These are phyloP conservation scores for Iris pallida DNA, from an alignment of 116 monocot species.

Conservation along the genomic window DNA sequence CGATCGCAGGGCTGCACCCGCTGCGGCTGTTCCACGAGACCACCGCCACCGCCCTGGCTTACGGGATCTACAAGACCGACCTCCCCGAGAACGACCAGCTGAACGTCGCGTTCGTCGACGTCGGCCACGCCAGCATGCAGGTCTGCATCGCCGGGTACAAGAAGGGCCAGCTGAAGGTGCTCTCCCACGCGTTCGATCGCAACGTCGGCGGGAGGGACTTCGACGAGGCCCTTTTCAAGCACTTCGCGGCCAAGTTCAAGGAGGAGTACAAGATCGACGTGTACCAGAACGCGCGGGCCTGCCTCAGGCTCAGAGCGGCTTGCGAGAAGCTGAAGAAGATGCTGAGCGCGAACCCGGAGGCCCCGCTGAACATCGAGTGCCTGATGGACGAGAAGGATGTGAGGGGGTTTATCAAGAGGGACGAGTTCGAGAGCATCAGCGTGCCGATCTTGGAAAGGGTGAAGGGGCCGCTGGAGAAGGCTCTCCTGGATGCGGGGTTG, in stretches of 20 bases:
- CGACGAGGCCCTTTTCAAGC: conserved; percentile 71
- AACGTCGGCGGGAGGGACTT: conserved; percentile 84
- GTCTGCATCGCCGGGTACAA: conserved; percentile 73
- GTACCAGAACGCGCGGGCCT: conserved; percentile 57
- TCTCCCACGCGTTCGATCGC: conserved; percentile 57
- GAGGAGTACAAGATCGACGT: conserved; percentile 74
- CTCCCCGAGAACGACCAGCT: conserved; percentile 62
- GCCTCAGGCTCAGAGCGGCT: conserved; percentile 29
- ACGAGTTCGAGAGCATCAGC: conserved; percentile 40
- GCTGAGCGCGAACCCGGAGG: conserved; percentile 43
- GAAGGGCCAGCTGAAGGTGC: conserved; percentile 72
- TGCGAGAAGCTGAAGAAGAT: conserved; percentile 52
- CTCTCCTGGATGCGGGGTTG: conserved; percentile 28
- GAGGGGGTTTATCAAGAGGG: conserved; percentile 40
- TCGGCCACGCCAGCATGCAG: conserved; percentile 85
- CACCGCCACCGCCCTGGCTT: conserved; percentile 71
- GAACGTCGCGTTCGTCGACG: conserved; percentile 82
- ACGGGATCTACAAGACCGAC: conserved; percentile 90
- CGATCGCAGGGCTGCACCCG: conserved; percentile 65
- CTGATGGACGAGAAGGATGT: conserved; percentile 54
- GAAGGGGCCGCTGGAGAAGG: conserved; percentile 30
- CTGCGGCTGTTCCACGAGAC: conserved; percentile 76
- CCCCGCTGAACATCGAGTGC: conserved; percentile 40
- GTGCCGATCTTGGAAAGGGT: conserved; percentile 34
- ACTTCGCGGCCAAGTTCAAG: conserved; percentile 75